phyloP scores from a whole-genome alignment of 495 filamentous ascomycete genomes.

The Aspergillus conjunctus region DNA sequence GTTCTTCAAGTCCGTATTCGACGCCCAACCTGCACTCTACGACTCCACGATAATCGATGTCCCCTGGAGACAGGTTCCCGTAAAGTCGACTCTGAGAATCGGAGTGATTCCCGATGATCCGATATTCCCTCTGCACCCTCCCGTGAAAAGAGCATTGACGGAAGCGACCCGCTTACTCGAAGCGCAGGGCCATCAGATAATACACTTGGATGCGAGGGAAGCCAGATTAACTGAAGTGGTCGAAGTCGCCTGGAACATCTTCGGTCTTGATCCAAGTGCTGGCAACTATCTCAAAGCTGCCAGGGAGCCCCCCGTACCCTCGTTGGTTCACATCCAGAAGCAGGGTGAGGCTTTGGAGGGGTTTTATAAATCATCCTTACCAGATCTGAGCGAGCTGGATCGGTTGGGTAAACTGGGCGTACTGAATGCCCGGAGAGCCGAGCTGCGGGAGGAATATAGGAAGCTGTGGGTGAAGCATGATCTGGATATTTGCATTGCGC shows the following conservation, averaged over 20 bases:
- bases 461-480: conserved; percentile 36
- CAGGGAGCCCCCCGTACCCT: conserved; percentile 27
- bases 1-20: conserved; percentile 39
- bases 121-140: conserved; percentile 45
- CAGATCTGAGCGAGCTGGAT: conserved; percentile 21
- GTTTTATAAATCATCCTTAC: background rate
- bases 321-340: conserved; percentile 17
- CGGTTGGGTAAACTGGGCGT: conserved; percentile 24
- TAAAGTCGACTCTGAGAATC: conserved; percentile 26
- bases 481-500: conserved; percentile 46
- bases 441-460: conserved; percentile 30
- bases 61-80: conserved; percentile 46
- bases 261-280: conserved; percentile 17
- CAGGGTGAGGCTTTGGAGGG: conserved; percentile 1
- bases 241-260: background rate
- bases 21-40: conserved; percentile 34
- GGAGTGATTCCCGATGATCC: conserved; percentile 31
- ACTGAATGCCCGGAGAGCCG: conserved; percentile 22
- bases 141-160: conserved; percentile 48
- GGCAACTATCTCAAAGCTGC: conserved; percentile 18
- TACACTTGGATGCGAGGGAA: conserved; percentile 22
- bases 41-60: conserved; percentile 40
- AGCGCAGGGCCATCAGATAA: conserved; percentile 51
- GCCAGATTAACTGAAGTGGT: conserved; percentile 17
- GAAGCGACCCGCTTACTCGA: conserved; percentile 46